A percentile compares a stretch with the other conserved stretches of the same genome.
phyloP scores from a whole-genome alignment of 1,139 yeast genomes.

The Geotrichum klebahnii region DNA sequence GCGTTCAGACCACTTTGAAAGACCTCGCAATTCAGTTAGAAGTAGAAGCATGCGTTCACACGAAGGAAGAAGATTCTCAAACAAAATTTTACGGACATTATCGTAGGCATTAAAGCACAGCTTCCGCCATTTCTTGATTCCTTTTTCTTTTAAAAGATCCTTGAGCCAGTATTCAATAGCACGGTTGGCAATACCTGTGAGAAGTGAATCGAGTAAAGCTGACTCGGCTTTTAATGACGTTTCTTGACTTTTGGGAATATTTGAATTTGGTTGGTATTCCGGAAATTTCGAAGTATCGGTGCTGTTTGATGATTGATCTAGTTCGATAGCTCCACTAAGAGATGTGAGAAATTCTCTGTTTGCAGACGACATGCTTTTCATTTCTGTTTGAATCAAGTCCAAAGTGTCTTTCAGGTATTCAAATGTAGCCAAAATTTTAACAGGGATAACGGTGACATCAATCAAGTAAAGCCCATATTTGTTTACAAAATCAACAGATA shows the following conservation, averaged over 20 bases:
- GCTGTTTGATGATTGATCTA: conserved; percentile 27
- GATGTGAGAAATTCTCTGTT: conserved; percentile 40
- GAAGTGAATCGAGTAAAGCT: conserved; percentile 47
- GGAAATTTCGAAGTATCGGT: not conserved
- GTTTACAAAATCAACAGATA: conserved; percentile 23
- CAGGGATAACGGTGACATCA: conserved; percentile 35
- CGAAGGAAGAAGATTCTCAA: conserved; percentile 53
- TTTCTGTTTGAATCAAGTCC: conserved; percentile 40
- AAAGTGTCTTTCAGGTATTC: conserved; percentile 46
- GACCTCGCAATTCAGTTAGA: conserved; percentile 48
- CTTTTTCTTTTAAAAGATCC: conserved; percentile 61
- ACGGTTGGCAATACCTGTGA: conserved; percentile 57
- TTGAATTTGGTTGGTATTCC: conserved; percentile 19
- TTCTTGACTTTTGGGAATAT: conserved; percentile 22
- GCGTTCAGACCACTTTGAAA: conserved; percentile 43
- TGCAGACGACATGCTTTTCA: conserved; percentile 45
- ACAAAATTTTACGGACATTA: conserved; percentile 44
- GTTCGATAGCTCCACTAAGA: conserved; percentile 26
- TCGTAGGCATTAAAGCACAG: conserved; percentile 53
- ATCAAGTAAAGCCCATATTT: conserved; percentile 32
- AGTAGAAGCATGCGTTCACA: conserved; percentile 55
- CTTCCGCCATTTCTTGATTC: conserved; percentile 56
- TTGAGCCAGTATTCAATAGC: conserved; percentile 49
- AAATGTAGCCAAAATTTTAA: conserved; percentile 37
- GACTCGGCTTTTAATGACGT: conserved; percentile 23